Base-by-base conservation (phyloP, 345 rosid genomes). In the Erodium maritimum region DNA sequence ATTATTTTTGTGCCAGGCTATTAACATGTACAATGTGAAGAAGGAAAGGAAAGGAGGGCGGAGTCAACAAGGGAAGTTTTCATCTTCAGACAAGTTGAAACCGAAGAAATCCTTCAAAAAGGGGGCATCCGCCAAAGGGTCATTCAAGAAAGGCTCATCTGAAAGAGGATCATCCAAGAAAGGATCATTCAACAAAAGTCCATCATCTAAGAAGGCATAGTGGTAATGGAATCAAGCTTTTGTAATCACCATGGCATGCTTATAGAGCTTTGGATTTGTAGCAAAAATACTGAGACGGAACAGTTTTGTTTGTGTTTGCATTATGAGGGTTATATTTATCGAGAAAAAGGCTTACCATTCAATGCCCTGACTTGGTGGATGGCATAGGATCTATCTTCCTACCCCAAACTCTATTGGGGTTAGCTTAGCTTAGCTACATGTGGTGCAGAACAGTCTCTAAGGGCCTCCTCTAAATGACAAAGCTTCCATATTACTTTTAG, bases 21-120 rank as follows among this genome's bases (percentile, higher is more conserved):
- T 93, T 61, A 69, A 78, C 21, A 78, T 80, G 85, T 87, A 82
- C 79, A 93, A 84, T 24, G 85, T 72, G 65, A 89, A 87, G 77
- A 87, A 71, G 71, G 95, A 93, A 77, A 82, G 73, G 65, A 88
- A 71, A 65, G 59, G 57, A 65, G 59, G 57, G 55, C 77, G 59
- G 67, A 66, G 67, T 50, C 69, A 70, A 33, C 66, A 69, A 54
- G 80, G 69, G 23, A 74, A 70, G 25, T 48, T 33, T 16, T 69
- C 73, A 17, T 55, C 65, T 45, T 53, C 80, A 14, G 72, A 59
- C 69, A 85, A 77, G 74, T 67, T 82, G 76, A 85, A 77, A 70
- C 77, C 85, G 1, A 74, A 69, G 61, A 69, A 54, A 68, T 37
- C 73, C 1, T 62, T 65, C 1, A 77, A 71, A 64, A 80, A 71